Conservation (phyloP, 2,329 filamentous ascomycete species). For the Colletotrichum limetticola region DNA sequence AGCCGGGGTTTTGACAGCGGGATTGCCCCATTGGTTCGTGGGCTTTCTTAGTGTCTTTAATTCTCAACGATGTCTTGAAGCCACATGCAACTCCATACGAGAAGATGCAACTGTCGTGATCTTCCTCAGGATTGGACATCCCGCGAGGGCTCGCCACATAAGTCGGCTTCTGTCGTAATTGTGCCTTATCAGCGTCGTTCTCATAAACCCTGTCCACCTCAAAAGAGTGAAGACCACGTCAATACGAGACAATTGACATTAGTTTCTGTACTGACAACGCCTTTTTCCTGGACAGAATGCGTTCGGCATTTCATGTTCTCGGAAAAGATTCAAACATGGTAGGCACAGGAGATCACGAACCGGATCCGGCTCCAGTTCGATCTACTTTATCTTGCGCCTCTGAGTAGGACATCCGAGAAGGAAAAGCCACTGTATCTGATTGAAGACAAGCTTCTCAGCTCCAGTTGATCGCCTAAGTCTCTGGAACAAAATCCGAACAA, state of each 20-base stretch:
- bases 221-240: too few species aligned
- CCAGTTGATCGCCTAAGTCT: not conserved
- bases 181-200: not conserved
- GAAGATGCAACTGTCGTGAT: not conserved
- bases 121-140: not conserved
- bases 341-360: not conserved
- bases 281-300: too few species aligned
- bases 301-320: too few species aligned
- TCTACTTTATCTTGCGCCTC: not conserved
- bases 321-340: not conserved
- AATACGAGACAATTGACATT: too few species aligned
- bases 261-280: too few species aligned
- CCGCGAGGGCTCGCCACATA: not conserved
- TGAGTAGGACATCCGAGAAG: too few species aligned
- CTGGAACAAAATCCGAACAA: not conserved
- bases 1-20: not conserved
- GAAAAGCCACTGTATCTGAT: not conserved
- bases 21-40: not conserved
- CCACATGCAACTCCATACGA: not conserved
- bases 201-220: not conserved
- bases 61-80: not conserved
- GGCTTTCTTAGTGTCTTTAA: not conserved
- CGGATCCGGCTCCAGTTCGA: not conserved
- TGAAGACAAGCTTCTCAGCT: not conserved
- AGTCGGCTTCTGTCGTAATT: not conserved